Percentiles rank a stretch among this genome's conserved stretches.
phyloP scores from a whole-genome alignment of 306 rosid species.

The Citrullus amarus region DNA sequence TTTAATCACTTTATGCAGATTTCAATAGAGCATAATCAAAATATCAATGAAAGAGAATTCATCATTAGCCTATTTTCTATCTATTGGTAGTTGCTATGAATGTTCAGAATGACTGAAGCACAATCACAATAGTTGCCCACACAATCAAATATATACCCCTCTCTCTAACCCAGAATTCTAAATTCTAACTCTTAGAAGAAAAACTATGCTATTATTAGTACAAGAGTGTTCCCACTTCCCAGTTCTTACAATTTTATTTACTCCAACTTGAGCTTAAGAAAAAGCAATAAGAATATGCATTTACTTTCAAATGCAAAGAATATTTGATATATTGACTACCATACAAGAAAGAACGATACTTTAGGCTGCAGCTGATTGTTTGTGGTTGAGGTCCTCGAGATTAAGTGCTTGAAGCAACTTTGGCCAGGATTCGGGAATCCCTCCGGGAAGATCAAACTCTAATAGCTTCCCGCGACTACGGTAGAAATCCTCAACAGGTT shows the following conservation, averaged over 20 bases:
- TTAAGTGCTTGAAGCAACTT: slow-evolving; percentile 39
- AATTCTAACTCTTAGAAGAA: not conserved
- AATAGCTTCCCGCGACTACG: slow-evolving; percentile 31
- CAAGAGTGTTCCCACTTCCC: not conserved
- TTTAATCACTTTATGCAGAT: not conserved
- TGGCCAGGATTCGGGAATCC: slow-evolving; percentile 46
- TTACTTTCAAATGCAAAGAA: slow-evolving; percentile 3
- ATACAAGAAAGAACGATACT: not conserved
- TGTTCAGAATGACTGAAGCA: not conserved
- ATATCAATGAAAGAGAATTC: not conserved
- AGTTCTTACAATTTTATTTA: not conserved
- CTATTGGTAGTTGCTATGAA: not conserved
- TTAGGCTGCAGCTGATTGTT: slow-evolving; percentile 31
- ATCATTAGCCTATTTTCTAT: not conserved
- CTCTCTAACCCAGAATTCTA: too few relatives aligned
- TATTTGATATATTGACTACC: not conserved
- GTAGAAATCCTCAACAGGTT: slow-evolving; percentile 35
- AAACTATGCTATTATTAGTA: not conserved
- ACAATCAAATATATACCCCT: too few relatives aligned
- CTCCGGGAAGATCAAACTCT: slow-evolving; percentile 40
- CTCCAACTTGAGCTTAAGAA: not conserved
- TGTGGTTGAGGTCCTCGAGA: slow-evolving; percentile 24
- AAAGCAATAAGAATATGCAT: slow-evolving; percentile 1
- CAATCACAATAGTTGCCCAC: not conserved
- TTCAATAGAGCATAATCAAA: not conserved